Evolutionary conservation across 192 early-diverging fungal species (phyloP).

Genomic region (Coemansia sp.): DNA sequence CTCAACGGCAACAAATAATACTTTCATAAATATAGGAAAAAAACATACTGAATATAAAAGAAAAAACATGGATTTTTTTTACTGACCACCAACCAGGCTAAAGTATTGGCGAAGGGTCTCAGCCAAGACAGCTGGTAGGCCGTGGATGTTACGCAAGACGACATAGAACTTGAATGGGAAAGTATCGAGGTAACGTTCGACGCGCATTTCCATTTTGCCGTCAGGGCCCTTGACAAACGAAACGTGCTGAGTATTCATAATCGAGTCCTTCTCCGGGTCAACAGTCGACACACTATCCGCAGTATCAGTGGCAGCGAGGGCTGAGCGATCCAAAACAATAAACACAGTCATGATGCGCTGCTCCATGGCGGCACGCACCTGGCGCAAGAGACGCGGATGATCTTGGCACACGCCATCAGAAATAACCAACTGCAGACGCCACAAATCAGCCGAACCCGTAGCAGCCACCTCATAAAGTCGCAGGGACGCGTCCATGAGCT

Average conservation of each 20-base stretch:
- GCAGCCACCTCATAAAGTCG: slow-evolving; percentile 74
- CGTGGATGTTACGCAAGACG: slow-evolving; percentile 83
- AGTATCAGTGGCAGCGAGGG: slow-evolving; percentile 15
- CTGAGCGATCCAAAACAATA: slow-evolving; percentile 81
- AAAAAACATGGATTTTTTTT: not conserved
- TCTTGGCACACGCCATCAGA: slow-evolving; percentile 98
- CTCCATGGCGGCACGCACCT: slow-evolving; percentile 86
- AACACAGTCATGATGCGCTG: slow-evolving; percentile 93
- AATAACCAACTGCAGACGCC: slow-evolving; percentile 95
- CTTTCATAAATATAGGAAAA: too few relatives aligned
- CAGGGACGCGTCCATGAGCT: slow-evolving; percentile 85
- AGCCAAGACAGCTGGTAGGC: slow-evolving; percentile 82
- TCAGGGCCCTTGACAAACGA: slow-evolving; percentile 65
- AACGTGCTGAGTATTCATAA: slow-evolving; percentile 88
- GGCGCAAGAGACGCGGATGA: slow-evolving; percentile 76
- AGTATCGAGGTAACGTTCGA: slow-evolving; percentile 86
- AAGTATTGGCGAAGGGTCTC: slow-evolving; percentile 98
- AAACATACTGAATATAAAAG: too few relatives aligned
- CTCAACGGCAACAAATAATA: too few relatives aligned
- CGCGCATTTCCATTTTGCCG: slow-evolving; percentile 66
- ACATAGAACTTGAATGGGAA: slow-evolving; percentile 99
- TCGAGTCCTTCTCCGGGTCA: slow-evolving; percentile 63
- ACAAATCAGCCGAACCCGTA: slow-evolving; percentile 66
- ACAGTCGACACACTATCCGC: not conserved
- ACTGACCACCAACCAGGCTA: slow-evolving; percentile 67